Percentiles rank a stretch among this genome's conserved stretches.
phyloP scores from a whole-genome alignment of 2,329 filamentous ascomycete genomes.

The Helotiales sp. region DNA sequence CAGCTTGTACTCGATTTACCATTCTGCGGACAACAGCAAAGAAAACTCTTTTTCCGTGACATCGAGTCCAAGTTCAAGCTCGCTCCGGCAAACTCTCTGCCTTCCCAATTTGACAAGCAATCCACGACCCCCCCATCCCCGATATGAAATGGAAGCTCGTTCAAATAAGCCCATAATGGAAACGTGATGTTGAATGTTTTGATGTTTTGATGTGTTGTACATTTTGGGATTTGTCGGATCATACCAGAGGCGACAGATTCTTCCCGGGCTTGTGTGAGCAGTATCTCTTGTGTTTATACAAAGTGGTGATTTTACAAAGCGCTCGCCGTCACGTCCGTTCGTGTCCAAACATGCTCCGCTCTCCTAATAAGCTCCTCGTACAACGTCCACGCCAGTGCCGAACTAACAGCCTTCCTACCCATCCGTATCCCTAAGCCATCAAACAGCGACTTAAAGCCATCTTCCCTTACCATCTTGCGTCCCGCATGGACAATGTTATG shows the following conservation, averaged over 20 bases:
- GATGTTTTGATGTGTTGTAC: neutral
- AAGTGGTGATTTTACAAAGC: conserved; percentile 30
- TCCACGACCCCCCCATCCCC: too few relatives aligned
- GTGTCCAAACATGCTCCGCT: conserved; percentile 50
- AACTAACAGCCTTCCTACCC: conserved; percentile 88
- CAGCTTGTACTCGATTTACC: too few relatives aligned
- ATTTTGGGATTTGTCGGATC: neutral
- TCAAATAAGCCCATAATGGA: neutral
- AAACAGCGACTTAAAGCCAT: conserved; percentile 80
- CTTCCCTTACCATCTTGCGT: conserved; percentile 78
- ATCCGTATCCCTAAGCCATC: conserved; percentile 87
- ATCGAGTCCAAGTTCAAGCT: too few relatives aligned
- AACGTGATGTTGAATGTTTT: neutral
- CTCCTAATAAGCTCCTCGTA: conserved; percentile 91
- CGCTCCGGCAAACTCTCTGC: too few relatives aligned
- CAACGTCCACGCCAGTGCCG: conserved; percentile 94
- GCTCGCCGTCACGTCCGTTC: conserved; percentile 8
- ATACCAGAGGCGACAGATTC: neutral
- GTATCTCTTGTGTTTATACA: conserved; percentile 7
- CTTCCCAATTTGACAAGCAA: too few relatives aligned
- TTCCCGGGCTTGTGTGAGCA: neutral
- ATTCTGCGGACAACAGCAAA: too few relatives aligned
- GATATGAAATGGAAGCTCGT: conserved; percentile 18
- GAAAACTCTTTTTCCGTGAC: too few relatives aligned
- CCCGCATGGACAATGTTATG: conserved; percentile 80